Evolutionary conservation across 2,329 filamentous ascomycete species (phyloP).

Genomic region (Daldinia sp.): DNA sequence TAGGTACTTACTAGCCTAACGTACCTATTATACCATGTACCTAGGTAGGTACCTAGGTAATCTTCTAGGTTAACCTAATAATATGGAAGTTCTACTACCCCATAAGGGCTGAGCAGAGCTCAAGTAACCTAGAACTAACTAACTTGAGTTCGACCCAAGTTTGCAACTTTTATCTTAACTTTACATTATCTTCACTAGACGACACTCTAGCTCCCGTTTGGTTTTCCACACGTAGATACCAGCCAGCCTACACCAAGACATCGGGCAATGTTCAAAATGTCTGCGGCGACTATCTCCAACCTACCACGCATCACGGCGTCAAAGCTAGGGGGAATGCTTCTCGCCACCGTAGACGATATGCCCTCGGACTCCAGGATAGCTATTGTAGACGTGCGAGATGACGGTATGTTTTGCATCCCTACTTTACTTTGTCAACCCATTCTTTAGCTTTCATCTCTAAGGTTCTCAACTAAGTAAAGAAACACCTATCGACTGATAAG

Average conservation of each 20-base stretch:
- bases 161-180: neutral
- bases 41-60: neutral
- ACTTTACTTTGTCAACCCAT: neutral
- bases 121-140: no score
- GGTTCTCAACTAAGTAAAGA: neutral
- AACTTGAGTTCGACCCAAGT: neutral
- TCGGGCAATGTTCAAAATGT: constrained; percentile 32
- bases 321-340: constrained; percentile 71
- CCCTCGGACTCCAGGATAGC: constrained; percentile 60
- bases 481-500: neutral
- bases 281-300: constrained; percentile 58
- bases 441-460: neutral
- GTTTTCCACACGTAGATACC: neutral
- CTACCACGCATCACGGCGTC: constrained; percentile 74
- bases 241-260: neutral
- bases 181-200: neutral
- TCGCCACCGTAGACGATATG: constrained; percentile 55
- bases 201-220: neutral
- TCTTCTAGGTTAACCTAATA: neutral
- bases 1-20: no score
- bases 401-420: constrained; percentile 61
- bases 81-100: neutral
- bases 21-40: neutral
- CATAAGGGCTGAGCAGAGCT: no score
- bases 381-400: constrained; percentile 89